Evolutionary conservation across 768 basidiomycete species (phyloP).

Genomic region (Rubroboletus pulcherrimus): DNA sequence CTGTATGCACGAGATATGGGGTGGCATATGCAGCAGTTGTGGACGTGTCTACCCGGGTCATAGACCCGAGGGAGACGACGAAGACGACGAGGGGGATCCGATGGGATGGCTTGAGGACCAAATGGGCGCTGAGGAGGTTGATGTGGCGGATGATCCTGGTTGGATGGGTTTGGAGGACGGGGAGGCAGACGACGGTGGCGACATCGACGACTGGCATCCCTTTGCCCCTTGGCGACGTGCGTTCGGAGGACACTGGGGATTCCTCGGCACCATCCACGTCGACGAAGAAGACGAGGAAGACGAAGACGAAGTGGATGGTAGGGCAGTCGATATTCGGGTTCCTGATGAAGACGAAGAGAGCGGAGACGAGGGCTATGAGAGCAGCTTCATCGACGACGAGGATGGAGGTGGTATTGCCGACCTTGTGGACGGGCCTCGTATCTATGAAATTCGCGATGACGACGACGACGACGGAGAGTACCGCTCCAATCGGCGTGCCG

Average conservation of each 20-base stretch:
- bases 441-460: slow-evolving; percentile 23
- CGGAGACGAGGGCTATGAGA: slow-evolving; percentile 43
- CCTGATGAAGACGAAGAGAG: slow-evolving; percentile 19
- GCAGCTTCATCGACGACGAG: slow-evolving; percentile 57
- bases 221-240: slow-evolving; percentile 19
- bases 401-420: slow-evolving; percentile 6
- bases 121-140: slow-evolving; percentile 32
- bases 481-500: not conserved
- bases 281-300: slow-evolving; percentile 25
- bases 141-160: slow-evolving; percentile 28
- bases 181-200: slow-evolving; percentile 34
- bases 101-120: slow-evolving; percentile 36
- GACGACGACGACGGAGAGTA: slow-evolving; percentile 12
- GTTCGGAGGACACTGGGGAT: slow-evolving; percentile 17
- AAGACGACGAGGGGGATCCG: slow-evolving; percentile 30
- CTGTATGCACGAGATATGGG: slow-evolving; percentile 78
- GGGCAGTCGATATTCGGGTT: slow-evolving; percentile 1
- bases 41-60: slow-evolving; percentile 59
- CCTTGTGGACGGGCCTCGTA: slow-evolving; percentile 12
- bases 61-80: slow-evolving; percentile 21
- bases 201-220: slow-evolving; percentile 18
- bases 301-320: slow-evolving; percentile 4
- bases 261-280: slow-evolving; percentile 16
- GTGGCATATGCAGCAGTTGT: slow-evolving; percentile 61
- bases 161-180: slow-evolving; percentile 33